Evolutionary conservation across 1,284 basidiomycete species (phyloP).

Genomic region (Albatrellus sp.): DNA sequence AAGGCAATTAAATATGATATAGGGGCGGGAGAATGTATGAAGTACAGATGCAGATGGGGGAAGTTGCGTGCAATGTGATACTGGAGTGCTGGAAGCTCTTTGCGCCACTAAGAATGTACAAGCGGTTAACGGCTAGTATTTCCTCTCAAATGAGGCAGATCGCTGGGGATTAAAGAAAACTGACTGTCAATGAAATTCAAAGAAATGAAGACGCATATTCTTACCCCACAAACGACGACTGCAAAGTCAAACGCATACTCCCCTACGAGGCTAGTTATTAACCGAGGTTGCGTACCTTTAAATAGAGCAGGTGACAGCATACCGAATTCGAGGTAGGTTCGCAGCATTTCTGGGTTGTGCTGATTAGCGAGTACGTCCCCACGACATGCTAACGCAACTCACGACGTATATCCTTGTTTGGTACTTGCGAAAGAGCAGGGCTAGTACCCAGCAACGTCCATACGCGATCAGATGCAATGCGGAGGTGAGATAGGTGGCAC

Average conservation of each 20-base stretch:
- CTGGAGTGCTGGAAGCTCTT: neutral
- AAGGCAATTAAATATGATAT: neutral
- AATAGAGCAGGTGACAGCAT: slow-evolving; percentile 13
- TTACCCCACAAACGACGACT: slow-evolving; percentile 66
- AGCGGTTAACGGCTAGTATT: slow-evolving; percentile 15
- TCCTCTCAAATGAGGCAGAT: slow-evolving; percentile 49
- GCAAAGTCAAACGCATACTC: slow-evolving; percentile 78
- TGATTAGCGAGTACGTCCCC: slow-evolving; percentile 4
- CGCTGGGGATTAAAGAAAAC: slow-evolving; percentile 8
- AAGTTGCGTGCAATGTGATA: neutral
- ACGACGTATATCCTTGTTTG: slow-evolving; percentile 78
- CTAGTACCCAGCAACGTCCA: slow-evolving; percentile 21
- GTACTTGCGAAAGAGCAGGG: slow-evolving; percentile 55
- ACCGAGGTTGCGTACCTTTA: neutral
- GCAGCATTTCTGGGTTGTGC: slow-evolving; percentile 43
- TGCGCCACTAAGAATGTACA: neutral
- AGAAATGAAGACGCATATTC: slow-evolving; percentile 16
- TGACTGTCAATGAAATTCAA: neutral
- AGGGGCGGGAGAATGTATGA: neutral
- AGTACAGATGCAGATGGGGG: neutral
- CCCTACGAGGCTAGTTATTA: slow-evolving; percentile 25
- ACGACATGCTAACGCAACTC: slow-evolving; percentile 20
- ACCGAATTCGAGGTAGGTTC: slow-evolving; percentile 72
- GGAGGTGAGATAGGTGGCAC: slow-evolving; percentile 16
- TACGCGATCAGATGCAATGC: neutral